phyloP scores from a whole-genome alignment of 2,329 filamentous ascomycete genomes.

The Penicillium sp. region DNA sequence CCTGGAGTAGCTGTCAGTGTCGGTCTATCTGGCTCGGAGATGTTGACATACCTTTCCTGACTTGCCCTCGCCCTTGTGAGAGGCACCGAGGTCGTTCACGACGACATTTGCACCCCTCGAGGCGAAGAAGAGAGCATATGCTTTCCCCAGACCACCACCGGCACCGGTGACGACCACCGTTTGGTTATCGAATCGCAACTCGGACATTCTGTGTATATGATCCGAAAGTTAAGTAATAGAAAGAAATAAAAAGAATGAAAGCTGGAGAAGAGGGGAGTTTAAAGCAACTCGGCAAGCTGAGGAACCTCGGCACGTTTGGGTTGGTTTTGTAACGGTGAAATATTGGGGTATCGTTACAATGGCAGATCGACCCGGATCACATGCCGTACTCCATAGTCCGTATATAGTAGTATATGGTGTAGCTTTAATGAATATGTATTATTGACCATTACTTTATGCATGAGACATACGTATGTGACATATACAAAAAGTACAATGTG shows the following conservation, averaged over 20 bases:
- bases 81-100: slow-evolving; percentile 89
- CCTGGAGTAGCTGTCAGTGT: slow-evolving; percentile 46
- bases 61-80: slow-evolving; percentile 83
- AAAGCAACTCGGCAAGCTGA: slow-evolving; percentile 27
- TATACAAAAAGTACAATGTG: not conserved
- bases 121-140: slow-evolving; percentile 81
- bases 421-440: slow-evolving; percentile 8
- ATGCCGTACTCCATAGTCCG: slow-evolving; percentile 18
- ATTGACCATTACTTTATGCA: not conserved
- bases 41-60: slow-evolving; percentile 61
- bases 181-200: slow-evolving; percentile 77
- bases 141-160: slow-evolving; percentile 70
- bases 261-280: slow-evolving; percentile 21
- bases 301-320: slow-evolving; percentile 30
- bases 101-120: slow-evolving; percentile 88
- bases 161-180: slow-evolving; percentile 82
- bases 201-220: slow-evolving; percentile 45
- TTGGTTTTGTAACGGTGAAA: slow-evolving; percentile 10
- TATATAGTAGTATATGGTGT: not conserved
- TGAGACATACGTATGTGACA: not conserved
- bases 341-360: slow-evolving; percentile 13
- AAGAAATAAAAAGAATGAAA: slow-evolving; percentile 11
- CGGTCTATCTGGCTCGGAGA: slow-evolving; percentile 21
- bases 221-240: slow-evolving; percentile 11
- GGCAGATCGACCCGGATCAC: slow-evolving; percentile 26